These are phyloP conservation scores for Phytomonas sp. DNA, from an alignment of 208 protist species.

Conservation along the genomic window DNA sequence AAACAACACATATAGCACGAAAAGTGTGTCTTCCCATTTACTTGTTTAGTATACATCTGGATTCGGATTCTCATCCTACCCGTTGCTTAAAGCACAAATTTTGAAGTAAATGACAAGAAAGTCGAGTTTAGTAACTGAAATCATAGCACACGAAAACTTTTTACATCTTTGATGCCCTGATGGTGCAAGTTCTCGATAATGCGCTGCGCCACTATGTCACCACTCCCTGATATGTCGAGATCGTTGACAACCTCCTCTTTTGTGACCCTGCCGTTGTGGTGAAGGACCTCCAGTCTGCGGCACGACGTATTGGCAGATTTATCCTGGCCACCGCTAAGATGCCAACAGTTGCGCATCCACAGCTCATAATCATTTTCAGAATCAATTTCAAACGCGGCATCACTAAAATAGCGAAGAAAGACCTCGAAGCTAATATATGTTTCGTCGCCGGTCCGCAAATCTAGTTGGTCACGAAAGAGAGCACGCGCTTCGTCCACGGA, in stretches of 20 bases:
- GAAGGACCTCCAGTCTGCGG: slow-evolving; percentile 71
- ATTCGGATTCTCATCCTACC: neutral
- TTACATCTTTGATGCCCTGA: slow-evolving; percentile 86
- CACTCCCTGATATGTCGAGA: slow-evolving; percentile 48
- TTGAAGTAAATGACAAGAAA: neutral
- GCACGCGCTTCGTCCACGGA: slow-evolving; percentile 29
- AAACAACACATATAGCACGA: neutral
- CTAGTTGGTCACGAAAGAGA: slow-evolving; percentile 40
- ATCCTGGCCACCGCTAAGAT: slow-evolving; percentile 83
- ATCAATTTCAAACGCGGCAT: slow-evolving; percentile 69
- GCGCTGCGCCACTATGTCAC: slow-evolving; percentile 29
- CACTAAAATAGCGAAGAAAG: slow-evolving; percentile 68
- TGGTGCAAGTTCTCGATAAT: slow-evolving; percentile 55
- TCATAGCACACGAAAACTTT: slow-evolving; percentile 33
- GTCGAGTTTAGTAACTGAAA: slow-evolving; percentile 2
- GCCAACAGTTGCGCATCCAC: slow-evolving; percentile 82
- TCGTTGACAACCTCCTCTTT: slow-evolving; percentile 83
- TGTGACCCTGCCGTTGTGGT: slow-evolving; percentile 72
- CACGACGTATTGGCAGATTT: slow-evolving; percentile 79
- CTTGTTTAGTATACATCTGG: neutral
- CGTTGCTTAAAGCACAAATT: neutral
- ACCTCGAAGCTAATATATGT: slow-evolving; percentile 37
- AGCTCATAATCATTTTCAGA: slow-evolving; percentile 78
- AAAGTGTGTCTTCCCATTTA: neutral
- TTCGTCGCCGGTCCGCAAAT: slow-evolving; percentile 1